Evolutionary conservation across 257 asterid genomes (phyloP).

Genomic region (Fraxinus pennsylvanica): DNA sequence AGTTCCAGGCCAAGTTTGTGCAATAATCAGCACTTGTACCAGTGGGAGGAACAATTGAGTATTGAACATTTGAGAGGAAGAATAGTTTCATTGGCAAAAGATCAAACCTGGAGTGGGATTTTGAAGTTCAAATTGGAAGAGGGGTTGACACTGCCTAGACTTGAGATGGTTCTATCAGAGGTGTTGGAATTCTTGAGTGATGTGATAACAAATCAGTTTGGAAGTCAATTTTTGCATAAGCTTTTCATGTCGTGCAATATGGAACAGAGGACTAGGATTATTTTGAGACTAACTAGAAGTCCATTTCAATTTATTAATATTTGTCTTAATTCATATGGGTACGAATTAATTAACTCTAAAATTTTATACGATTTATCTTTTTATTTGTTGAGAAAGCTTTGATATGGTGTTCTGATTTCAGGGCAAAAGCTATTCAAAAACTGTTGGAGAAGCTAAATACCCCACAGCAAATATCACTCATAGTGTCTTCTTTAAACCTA

Average conservation of each 20-base stretch:
- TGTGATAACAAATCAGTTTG: constrained; percentile 58
- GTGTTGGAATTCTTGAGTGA: constrained; percentile 33
- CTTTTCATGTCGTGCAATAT: constrained; percentile 55
- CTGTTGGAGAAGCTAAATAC: constrained; percentile 56
- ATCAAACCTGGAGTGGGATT: constrained; percentile 42
- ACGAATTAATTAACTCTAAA: constrained; percentile 22
- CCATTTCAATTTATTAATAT: constrained; percentile 39
- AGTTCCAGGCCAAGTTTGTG: constrained; percentile 16
- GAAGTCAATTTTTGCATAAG: constrained; percentile 52
- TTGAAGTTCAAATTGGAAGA: constrained; percentile 45
- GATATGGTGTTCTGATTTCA: constrained; percentile 25
- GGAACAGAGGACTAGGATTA: constrained; percentile 61
- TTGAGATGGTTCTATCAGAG: constrained; percentile 45
- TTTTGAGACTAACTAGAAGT: constrained; percentile 38
- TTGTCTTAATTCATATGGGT: constrained; percentile 64
- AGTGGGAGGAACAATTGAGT: constrained; percentile 13
- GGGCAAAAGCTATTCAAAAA: constrained; percentile 54
- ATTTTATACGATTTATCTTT: not conserved
- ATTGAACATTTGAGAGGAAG: constrained; percentile 43
- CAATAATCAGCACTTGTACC: constrained; percentile 8
- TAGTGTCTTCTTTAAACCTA: constrained; percentile 40
- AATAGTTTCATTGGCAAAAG: constrained; percentile 38
- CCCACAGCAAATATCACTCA: constrained; percentile 52
- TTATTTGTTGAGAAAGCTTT: not conserved
- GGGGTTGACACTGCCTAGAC: constrained; percentile 31